Conservation (phyloP, 2,329 filamentous ascomycete species). For the Berkeleyomyces basicola region DNA sequence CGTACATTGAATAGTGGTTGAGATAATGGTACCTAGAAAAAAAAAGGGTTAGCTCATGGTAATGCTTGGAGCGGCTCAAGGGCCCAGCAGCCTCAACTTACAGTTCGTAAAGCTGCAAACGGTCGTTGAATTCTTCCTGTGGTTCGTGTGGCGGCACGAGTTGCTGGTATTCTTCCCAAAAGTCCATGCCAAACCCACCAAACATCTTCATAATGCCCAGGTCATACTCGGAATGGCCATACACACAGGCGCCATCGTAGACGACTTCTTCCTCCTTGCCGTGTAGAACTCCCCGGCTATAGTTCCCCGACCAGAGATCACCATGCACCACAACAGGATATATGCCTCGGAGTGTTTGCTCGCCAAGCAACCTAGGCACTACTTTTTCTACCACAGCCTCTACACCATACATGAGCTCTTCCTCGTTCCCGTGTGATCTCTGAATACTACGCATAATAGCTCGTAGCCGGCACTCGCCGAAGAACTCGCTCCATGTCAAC, state of each 20-base stretch:
- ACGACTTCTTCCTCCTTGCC: constrained; percentile 51
- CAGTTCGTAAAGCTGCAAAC: constrained; percentile 67
- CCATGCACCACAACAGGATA: constrained; percentile 75
- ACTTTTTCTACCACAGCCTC: constrained; percentile 46
- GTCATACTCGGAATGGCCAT: constrained; percentile 80
- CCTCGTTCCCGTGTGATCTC: constrained; percentile 20
- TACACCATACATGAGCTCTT: constrained; percentile 35
- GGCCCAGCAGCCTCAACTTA: constrained; percentile 32
- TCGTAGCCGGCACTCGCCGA: constrained; percentile 56
- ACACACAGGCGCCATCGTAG: constrained; percentile 67
- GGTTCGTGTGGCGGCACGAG: constrained; percentile 69
- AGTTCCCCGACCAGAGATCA: constrained; percentile 87
- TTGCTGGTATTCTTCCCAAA: constrained; percentile 62
- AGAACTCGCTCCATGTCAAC: constrained; percentile 70
- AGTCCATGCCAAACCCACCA: constrained; percentile 59
- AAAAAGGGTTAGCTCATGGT: constrained; percentile 14
- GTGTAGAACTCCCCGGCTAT: constrained; percentile 46
- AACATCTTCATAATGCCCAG: constrained; percentile 95
- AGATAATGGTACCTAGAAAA: constrained; percentile 61
- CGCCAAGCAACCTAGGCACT: constrained; percentile 60
- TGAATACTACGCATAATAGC: constrained; percentile 28
- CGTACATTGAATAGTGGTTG: constrained; percentile 78
- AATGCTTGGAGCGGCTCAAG: background rate
- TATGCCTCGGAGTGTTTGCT: constrained; percentile 46
- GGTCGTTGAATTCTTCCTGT: constrained; percentile 66